Conservation (phyloP, 768 basidiomycete species). For the Kwoniella pini region DNA sequence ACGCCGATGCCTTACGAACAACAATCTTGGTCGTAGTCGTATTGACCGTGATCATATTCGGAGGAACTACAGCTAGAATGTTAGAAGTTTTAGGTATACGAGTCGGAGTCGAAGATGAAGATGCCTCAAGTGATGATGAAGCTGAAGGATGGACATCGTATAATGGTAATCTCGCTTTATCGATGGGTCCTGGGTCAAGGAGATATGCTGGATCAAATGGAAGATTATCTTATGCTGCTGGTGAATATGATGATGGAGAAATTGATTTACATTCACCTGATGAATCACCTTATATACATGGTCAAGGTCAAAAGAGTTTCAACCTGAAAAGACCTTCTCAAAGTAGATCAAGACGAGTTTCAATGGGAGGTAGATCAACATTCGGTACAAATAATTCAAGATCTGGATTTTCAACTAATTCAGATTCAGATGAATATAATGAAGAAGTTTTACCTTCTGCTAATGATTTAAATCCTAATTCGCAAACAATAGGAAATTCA, state of each 20-base stretch:
- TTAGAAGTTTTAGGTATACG: conserved; percentile 93
- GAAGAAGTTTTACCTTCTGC: conserved; percentile 39
- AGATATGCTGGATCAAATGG: conserved; percentile 44
- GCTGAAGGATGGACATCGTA: conserved; percentile 52
- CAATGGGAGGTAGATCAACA: conserved; percentile 8
- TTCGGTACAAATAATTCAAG: conserved; percentile 26
- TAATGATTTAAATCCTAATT: too few relatives aligned
- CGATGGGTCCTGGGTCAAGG: conserved; percentile 45
- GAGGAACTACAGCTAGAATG: conserved; percentile 97
- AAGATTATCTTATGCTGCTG: conserved; percentile 19
- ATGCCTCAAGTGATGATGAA: conserved; percentile 60
- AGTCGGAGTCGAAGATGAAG: conserved; percentile 93
- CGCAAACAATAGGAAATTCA: conserved; percentile 13
- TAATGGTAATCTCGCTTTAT: conserved; percentile 41
- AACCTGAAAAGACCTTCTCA: conserved; percentile 7
- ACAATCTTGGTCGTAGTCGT: conserved; percentile 96
- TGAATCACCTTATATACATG: conserved; percentile 39
- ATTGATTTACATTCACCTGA: conserved; percentile 33
- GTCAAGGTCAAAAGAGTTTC: conserved; percentile 5
- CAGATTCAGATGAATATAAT: conserved; percentile 41
- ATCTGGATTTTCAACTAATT: conserved; percentile 46
- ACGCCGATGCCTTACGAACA: conserved; percentile 83
- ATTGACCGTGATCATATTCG: conserved; percentile 88
- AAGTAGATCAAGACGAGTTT: conserved; percentile 11
- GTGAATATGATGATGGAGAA: conserved; percentile 43